Evolutionary conservation across 768 basidiomycete genomes (phyloP).

Genomic region (Tephrocybe sp.): DNA sequence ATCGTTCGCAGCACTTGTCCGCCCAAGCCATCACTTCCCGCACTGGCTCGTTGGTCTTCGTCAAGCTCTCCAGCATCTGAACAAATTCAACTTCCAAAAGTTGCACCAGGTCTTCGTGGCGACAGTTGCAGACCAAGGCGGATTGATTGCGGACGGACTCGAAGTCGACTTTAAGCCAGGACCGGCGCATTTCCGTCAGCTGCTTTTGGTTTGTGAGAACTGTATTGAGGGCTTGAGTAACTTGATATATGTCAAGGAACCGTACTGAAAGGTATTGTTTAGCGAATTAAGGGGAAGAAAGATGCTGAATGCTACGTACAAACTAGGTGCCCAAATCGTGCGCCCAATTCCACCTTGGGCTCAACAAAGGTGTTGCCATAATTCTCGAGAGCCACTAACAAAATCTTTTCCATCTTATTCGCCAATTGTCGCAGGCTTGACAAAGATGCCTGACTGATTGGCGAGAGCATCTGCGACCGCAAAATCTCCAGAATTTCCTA

Average conservation of each 20-base stretch:
- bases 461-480: constrained; percentile 80
- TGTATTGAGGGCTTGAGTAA: constrained; percentile 86
- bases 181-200: constrained; percentile 80
- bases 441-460: constrained; percentile 66
- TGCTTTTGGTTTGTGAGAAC: constrained; percentile 88
- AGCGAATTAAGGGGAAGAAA: constrained; percentile 9
- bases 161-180: constrained; percentile 88
- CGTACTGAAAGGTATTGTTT: constrained; percentile 53
- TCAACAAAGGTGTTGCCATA: constrained; percentile 90
- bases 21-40: constrained; percentile 90
- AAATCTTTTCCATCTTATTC: constrained; percentile 89
- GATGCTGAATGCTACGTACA: constrained; percentile 58
- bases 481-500: constrained; percentile 88
- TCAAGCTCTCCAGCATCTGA: constrained; percentile 65
- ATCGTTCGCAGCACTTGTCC: constrained; percentile 82
- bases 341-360: constrained; percentile 88
- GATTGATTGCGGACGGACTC: constrained; percentile 91
- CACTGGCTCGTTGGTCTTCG: constrained; percentile 77
- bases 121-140: constrained; percentile 91
- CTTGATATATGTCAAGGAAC: constrained; percentile 90
- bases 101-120: constrained; percentile 86
- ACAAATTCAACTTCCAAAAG: constrained; percentile 85
- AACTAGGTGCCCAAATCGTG: constrained; percentile 88
- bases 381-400: constrained; percentile 75
- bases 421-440: constrained; percentile 78